Percentiles rank a stretch among this genome's conserved stretches.
These are phyloP conservation scores for Antrodiella citrinella DNA, from an alignment of 768 basidiomycete species.

Conservation along the genomic window DNA sequence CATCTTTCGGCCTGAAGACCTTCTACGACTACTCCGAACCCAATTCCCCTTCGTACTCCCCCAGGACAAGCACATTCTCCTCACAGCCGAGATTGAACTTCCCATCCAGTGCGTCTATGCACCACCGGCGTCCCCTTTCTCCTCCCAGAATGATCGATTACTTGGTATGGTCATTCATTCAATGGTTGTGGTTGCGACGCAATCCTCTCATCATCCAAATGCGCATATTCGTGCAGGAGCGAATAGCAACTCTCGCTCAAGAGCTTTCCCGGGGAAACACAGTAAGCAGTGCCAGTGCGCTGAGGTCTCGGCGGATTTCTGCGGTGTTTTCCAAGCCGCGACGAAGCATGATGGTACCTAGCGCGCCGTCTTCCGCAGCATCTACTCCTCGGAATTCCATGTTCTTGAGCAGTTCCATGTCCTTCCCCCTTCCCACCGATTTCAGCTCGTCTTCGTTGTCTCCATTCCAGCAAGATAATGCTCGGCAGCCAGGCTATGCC, in stretches of 20 bases:
- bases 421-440: conserved; percentile 15
- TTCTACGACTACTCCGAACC: conserved; percentile 34
- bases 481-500: conserved; percentile 34
- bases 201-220: conserved; percentile 59
- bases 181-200: conserved; percentile 54
- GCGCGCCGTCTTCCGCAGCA: conserved; percentile 17
- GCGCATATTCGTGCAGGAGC: conserved; percentile 59
- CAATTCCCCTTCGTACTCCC: conserved; percentile 46
- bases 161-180: conserved; percentile 62
- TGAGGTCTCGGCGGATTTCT: conserved; percentile 35
- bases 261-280: conserved; percentile 32
- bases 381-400: conserved; percentile 41
- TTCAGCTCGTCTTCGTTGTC: conserved; percentile 4
- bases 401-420: conserved; percentile 22
- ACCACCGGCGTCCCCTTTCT: conserved; percentile 21
- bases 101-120: conserved; percentile 13
- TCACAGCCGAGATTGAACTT: conserved; percentile 12
- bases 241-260: conserved; percentile 44
- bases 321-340: conserved; percentile 53
- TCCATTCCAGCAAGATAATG: conserved; percentile 8
- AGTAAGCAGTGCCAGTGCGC: conserved; percentile 14
- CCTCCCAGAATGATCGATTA: conserved; percentile 61
- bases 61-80: conserved; percentile 19
- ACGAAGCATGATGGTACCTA: conserved; percentile 28
- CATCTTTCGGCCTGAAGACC: conserved; percentile 44